Conservation (phyloP, 257 asterid genomes). For the Penstemon davidsonii region DNA sequence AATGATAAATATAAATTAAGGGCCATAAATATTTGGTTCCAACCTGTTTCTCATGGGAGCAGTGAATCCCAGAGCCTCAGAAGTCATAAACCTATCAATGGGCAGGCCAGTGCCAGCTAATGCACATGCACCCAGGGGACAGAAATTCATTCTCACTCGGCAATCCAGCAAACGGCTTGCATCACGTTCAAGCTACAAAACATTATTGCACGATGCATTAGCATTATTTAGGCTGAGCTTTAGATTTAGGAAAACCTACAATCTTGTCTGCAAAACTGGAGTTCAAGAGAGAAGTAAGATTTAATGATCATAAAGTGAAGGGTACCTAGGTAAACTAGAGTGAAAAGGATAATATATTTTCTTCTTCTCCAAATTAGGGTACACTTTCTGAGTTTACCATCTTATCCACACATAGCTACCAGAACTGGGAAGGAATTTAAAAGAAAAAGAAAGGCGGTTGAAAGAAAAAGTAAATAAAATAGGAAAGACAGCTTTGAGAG, state of each 20-base stretch:
- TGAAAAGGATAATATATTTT: not conserved
- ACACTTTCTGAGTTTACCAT: no score
- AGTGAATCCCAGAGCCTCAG: conserved; percentile 85
- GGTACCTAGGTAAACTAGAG: no score
- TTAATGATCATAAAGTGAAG: no score
- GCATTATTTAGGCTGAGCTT: conserved; percentile 17
- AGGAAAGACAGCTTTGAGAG: no score
- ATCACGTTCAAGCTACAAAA: conserved; percentile 91
- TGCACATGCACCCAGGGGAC: conserved; percentile 98
- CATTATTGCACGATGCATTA: conserved; percentile 24
- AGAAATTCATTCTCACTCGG: conserved; percentile 71
- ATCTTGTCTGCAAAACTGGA: not conserved
- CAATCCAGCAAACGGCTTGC: conserved; percentile 83
- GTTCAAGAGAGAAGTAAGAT: not conserved
- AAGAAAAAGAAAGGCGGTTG: no score
- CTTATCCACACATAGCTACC: no score
- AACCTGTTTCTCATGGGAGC: conserved; percentile 98
- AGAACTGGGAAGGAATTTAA: no score
- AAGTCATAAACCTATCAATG: conserved; percentile 93
- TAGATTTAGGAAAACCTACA: not conserved
- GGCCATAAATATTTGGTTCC: conserved; percentile 10
- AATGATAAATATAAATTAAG: not conserved
- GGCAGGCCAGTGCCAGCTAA: conserved; percentile 99
- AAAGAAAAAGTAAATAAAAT: no score
- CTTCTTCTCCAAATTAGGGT: no score